Evolutionary conservation across 2,329 filamentous ascomycete genomes (phyloP).

Genomic region (Aotearoamyces nothofagi): DNA sequence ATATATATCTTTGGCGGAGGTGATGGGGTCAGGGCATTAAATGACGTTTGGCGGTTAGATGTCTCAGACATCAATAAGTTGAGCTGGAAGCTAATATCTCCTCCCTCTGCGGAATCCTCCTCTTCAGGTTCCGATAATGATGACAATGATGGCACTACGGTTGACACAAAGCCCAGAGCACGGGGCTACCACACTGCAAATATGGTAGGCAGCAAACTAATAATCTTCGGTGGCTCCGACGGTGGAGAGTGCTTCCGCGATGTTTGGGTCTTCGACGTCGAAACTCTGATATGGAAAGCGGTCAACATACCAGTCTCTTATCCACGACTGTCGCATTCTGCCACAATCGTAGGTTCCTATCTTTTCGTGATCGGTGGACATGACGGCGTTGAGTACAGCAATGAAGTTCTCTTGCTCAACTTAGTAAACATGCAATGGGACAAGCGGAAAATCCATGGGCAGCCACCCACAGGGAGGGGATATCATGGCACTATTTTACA

Average conservation of each 20-base stretch:
- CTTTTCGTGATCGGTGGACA: constrained; percentile 57
- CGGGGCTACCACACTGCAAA: constrained; percentile 59
- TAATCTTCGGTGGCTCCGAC: constrained; percentile 56
- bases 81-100: constrained; percentile 51
- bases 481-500: constrained; percentile 54
- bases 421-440: constrained; percentile 65
- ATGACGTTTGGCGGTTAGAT: constrained; percentile 60
- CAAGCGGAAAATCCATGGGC: constrained; percentile 46
- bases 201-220: constrained; percentile 57
- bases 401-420: constrained; percentile 53
- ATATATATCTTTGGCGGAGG: constrained; percentile 61
- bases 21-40: constrained; percentile 53
- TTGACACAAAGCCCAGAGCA: constrained; percentile 39
- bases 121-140: constrained; percentile 25
- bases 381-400: constrained; percentile 54
- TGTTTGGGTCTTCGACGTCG: constrained; percentile 59
- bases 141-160: constrained; percentile 5
- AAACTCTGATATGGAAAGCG: constrained; percentile 40
- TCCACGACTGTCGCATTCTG: constrained; percentile 50
- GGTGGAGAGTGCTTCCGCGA: constrained; percentile 59
- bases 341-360: constrained; percentile 54
- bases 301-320: constrained; percentile 45
- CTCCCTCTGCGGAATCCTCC: constrained; percentile 9
- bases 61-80: constrained; percentile 51
- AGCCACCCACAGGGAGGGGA: constrained; percentile 44